phyloP scores from a whole-genome alignment of 169 alveolate genomes.

The Cystoisospora suis region DNA sequence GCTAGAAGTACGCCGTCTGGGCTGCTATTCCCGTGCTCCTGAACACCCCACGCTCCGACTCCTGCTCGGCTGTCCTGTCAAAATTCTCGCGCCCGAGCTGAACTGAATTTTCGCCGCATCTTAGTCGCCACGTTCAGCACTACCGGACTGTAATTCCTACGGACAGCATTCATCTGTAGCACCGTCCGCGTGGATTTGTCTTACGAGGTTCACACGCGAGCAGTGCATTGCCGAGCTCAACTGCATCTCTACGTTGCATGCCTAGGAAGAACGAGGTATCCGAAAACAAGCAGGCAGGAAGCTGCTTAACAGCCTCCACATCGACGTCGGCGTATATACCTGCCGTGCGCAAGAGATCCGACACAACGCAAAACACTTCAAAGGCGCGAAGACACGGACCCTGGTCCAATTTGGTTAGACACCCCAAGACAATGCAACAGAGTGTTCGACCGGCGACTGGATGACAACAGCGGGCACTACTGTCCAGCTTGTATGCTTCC shows the following conservation, averaged over 20 bases:
- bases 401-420: not conserved
- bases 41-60: no score
- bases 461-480: not conserved
- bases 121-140: no score
- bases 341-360: not conserved
- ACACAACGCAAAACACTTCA: not conserved
- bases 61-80: no score
- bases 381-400: not conserved
- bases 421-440: not conserved
- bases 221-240: constrained; percentile 23
- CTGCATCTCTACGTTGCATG: constrained; percentile 19
- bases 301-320: not conserved
- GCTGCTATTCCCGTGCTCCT: no score
- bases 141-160: no score
- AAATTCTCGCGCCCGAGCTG: no score
- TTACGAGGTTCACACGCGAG: not conserved
- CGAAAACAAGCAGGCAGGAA: not conserved
- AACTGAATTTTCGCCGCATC: no score
- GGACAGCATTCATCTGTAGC: no score
- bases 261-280: not conserved
- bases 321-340: constrained; percentile 18
- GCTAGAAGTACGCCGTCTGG: no score
- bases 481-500: not conserved
- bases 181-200: not conserved
- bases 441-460: not conserved